These are phyloP conservation scores for Friedmanniomyces endolithicus DNA, from an alignment of 495 filamentous ascomycete species.

Conservation along the genomic window DNA sequence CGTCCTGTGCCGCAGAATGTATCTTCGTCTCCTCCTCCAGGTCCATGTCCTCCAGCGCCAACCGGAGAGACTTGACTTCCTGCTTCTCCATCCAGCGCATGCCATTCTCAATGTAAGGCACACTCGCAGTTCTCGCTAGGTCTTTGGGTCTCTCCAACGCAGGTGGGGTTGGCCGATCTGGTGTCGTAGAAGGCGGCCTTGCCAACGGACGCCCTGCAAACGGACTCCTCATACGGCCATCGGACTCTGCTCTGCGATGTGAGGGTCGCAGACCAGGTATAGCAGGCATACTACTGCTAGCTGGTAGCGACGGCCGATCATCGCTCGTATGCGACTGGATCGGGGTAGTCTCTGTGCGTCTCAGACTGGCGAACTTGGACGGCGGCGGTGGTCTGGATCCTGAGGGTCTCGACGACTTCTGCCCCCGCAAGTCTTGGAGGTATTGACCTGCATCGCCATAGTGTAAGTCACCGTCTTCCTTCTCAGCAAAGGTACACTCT, in stretches of 20 bases:
- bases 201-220: conserved; percentile 8
- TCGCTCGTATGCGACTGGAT: conserved; percentile 27
- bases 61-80: conserved; percentile 62
- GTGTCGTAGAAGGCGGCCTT: conserved; percentile 12
- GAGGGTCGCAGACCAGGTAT: conserved; percentile 2
- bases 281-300: conserved; percentile 13
- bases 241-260: conserved; percentile 1
- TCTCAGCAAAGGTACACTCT: conserved; percentile 42
- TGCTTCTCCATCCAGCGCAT: conserved; percentile 79
- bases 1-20: conserved; percentile 65
- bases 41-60: conserved; percentile 72
- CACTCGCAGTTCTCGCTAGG: conserved; percentile 36
- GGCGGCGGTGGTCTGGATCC: conserved; percentile 68
- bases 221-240: not conserved
- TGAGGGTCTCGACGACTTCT: conserved; percentile 35
- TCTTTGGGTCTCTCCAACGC: not conserved
- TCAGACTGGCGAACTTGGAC: conserved; percentile 30
- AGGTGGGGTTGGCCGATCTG: not conserved
- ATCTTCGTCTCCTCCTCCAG: conserved; percentile 55
- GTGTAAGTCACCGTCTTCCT: conserved; percentile 68
- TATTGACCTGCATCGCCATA: conserved; percentile 47
- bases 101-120: conserved; percentile 65
- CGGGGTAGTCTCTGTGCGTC: conserved; percentile 34
- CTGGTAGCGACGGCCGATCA: conserved; percentile 14
- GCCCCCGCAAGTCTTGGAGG: conserved; percentile 31